A percentile compares a stretch with the other conserved stretches of the same genome.
These are phyloP conservation scores for Hygrophila difformis DNA, from an alignment of 257 asterid genomes.

Conservation along the genomic window DNA sequence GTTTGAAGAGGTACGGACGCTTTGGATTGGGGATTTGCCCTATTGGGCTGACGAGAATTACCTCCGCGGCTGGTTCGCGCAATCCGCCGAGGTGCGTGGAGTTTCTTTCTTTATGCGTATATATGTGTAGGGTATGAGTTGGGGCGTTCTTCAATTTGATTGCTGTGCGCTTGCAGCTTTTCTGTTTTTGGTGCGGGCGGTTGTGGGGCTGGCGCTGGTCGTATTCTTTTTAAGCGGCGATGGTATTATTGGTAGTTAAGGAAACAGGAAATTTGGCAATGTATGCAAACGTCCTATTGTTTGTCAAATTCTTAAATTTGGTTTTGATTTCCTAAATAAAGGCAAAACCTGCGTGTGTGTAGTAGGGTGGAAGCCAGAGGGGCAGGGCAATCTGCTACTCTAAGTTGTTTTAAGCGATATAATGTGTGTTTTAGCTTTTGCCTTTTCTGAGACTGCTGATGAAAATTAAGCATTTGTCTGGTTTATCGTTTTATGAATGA, in stretches of 20 bases:
- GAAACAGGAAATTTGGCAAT: not conserved
- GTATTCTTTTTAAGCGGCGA: not conserved
- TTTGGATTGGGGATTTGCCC: constrained; percentile 99
- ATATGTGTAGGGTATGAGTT: not conserved
- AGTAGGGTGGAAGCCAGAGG: not conserved
- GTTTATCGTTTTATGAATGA: too few species aligned
- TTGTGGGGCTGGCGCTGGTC: not conserved
- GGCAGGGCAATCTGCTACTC: not conserved
- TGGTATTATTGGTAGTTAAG: not conserved
- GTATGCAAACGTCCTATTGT: not conserved
- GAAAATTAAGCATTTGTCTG: too few species aligned
- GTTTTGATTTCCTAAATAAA: not conserved
- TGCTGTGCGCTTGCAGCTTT: too few species aligned
- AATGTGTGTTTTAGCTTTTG: not conserved
- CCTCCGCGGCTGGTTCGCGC: constrained; percentile 87
- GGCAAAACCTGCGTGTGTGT: not conserved
- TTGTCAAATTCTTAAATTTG: not conserved
- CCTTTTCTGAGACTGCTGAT: constrained; percentile 2
- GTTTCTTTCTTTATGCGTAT: too few species aligned
- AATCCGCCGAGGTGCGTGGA: constrained; percentile 60
- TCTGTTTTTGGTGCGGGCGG: not conserved
- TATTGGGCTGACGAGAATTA: constrained; percentile 95
- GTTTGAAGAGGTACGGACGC: constrained; percentile 94
- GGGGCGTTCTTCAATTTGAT: not conserved
- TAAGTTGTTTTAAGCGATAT: constrained; percentile 5